phyloP scores from a whole-genome alignment of 805 yeast genomes.

The Saturnispora halmiae region DNA sequence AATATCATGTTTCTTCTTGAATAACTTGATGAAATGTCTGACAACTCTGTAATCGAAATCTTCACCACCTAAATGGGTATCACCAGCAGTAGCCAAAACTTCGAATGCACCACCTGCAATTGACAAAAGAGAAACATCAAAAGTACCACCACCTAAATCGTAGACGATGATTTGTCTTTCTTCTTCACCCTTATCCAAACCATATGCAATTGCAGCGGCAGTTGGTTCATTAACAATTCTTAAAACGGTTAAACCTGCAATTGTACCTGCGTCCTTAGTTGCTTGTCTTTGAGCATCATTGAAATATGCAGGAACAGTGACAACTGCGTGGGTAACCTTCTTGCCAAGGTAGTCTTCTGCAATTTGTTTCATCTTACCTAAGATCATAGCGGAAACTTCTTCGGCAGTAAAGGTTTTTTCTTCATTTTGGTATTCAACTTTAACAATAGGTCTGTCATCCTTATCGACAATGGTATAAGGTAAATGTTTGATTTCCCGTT shows the following conservation, averaged over 20 bases:
- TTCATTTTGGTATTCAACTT: conserved; percentile 86
- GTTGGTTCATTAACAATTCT: conserved; percentile 93
- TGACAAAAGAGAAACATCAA: conserved; percentile 80
- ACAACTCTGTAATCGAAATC: conserved; percentile 88
- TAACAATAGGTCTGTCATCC: conserved; percentile 78
- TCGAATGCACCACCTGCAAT: conserved; percentile 90
- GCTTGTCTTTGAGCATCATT: conserved; percentile 94
- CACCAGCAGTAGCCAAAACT: conserved; percentile 92
- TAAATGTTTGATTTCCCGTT: conserved; percentile 74
- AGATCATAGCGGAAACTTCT: conserved; percentile 89
- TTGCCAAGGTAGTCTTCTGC: conserved; percentile 87
- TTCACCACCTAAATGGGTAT: conserved; percentile 96
- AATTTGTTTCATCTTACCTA: conserved; percentile 83
- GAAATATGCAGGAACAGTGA: conserved; percentile 89
- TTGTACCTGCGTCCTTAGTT: conserved; percentile 86
- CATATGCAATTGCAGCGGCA: conserved; percentile 97
- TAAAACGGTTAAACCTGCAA: conserved; percentile 81
- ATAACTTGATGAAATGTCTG: conserved; percentile 74
- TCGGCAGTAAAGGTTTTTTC: conserved; percentile 83
- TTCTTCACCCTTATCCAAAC: conserved; percentile 71
- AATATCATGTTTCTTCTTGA: conserved; percentile 86
- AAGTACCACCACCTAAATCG: conserved; percentile 97
- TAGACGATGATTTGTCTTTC: conserved; percentile 88
- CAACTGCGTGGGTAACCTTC: conserved; percentile 81
- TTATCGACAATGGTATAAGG: conserved; percentile 76